Percentiles rank a stretch among this genome's conserved stretches.
phyloP scores from a whole-genome alignment of 306 rosid species.

The Elaeagnus macrophylla region DNA sequence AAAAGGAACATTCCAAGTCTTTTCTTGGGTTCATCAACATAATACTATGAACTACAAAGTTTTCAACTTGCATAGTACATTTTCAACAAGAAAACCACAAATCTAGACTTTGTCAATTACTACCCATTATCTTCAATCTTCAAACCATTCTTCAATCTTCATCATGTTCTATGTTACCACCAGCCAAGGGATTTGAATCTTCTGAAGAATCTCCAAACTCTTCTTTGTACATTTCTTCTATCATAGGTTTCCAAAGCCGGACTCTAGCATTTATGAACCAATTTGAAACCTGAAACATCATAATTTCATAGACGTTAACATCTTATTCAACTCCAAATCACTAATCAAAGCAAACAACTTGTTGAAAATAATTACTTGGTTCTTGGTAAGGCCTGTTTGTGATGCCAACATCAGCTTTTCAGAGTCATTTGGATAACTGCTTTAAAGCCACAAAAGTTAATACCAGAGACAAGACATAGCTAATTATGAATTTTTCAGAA shows the following conservation, averaged over 20 bases:
- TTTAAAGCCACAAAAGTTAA: constrained; percentile 7
- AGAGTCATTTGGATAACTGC: constrained; percentile 74
- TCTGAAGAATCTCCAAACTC: constrained; percentile 87
- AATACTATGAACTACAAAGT: neutral
- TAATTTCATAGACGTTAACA: neutral
- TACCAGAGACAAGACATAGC: neutral
- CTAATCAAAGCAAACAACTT: too few species aligned
- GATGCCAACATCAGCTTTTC: constrained; percentile 74
- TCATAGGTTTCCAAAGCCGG: constrained; percentile 90
- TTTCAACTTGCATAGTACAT: neutral
- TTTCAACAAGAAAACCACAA: neutral
- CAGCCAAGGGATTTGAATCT: constrained; percentile 49
- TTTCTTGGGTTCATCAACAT: constrained; percentile 3
- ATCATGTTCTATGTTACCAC: constrained; percentile 38
- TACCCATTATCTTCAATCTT: neutral
- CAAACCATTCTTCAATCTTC: constrained; percentile 26
- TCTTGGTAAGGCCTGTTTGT: constrained; percentile 72
- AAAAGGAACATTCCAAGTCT: neutral
- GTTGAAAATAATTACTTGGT: constrained; percentile 44
- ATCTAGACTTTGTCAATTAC: neutral
- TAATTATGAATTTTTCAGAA: neutral
- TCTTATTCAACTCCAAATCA: too few species aligned
- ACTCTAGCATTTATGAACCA: constrained; percentile 89
- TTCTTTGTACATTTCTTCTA: constrained; percentile 83
- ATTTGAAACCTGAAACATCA: constrained; percentile 53